These are phyloP conservation scores for Leccinum proximum DNA, from an alignment of 1,284 basidiomycete genomes.

Conservation along the genomic window DNA sequence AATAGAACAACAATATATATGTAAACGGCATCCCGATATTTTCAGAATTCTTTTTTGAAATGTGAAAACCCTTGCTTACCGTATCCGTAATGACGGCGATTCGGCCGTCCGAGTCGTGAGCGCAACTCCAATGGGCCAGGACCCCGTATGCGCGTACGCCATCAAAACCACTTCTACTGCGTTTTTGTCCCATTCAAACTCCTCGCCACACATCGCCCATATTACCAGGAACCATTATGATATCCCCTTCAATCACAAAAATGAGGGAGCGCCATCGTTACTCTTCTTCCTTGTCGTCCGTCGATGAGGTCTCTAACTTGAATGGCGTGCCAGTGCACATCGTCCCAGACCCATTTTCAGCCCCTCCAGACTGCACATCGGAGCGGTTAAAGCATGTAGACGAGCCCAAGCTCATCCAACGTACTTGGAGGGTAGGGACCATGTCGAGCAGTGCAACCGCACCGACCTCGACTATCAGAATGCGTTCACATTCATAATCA, in stretches of 20 bases:
- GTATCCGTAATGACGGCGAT: slow-evolving; percentile 76
- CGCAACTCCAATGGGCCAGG: slow-evolving; percentile 47
- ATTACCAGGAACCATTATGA: slow-evolving; percentile 28
- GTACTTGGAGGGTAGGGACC: slow-evolving; percentile 15
- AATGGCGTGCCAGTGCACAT: not conserved
- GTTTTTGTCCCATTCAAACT: slow-evolving; percentile 35
- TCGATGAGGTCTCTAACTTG: slow-evolving; percentile 2
- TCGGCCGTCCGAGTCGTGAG: slow-evolving; percentile 38
- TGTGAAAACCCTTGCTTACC: slow-evolving; percentile 35
- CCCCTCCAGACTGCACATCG: slow-evolving; percentile 4
- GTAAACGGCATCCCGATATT: not conserved
- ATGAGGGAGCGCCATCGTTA: slow-evolving; percentile 23
- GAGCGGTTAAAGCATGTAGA: slow-evolving; percentile 1
- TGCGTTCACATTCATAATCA: not conserved
- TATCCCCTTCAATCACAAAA: slow-evolving; percentile 15
- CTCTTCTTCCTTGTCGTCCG: slow-evolving; percentile 5
- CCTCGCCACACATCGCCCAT: slow-evolving; percentile 27
- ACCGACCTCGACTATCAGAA: slow-evolving; percentile 6
- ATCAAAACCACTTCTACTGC: slow-evolving; percentile 38
- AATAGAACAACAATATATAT: not conserved
- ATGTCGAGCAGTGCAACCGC: slow-evolving; percentile 7
- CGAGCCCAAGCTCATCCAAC: slow-evolving; percentile 1
- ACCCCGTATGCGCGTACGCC: slow-evolving; percentile 28
- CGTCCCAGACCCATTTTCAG: slow-evolving; percentile 19
- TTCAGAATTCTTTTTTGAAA: not conserved